Evolutionary conservation across 352 stramenopile species (phyloP).

Genomic region (Vaucheria bursata): DNA sequence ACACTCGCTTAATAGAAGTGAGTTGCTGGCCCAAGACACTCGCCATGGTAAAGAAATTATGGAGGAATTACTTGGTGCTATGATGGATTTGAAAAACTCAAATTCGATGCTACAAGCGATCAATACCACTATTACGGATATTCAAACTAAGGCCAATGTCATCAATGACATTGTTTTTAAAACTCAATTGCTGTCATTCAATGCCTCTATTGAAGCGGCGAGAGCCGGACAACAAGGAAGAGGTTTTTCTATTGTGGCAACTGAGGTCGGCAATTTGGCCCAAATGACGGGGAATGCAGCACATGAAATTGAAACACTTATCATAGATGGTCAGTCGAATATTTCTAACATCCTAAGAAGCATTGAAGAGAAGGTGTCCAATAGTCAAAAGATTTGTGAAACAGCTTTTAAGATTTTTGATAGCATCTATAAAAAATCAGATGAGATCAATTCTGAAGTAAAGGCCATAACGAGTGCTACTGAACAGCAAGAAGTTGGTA

Average conservation of each 20-base stretch:
- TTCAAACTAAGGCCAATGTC: background rate
- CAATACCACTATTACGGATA: background rate
- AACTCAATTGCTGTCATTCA: conserved; percentile 5
- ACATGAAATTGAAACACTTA: background rate
- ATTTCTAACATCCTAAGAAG: background rate
- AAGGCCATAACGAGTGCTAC: background rate
- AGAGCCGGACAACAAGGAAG: background rate
- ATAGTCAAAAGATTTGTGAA: background rate
- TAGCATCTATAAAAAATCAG: background rate
- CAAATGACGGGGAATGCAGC: background rate
- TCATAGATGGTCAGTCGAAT: background rate
- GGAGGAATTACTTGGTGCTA: background rate
- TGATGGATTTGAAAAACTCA: background rate
- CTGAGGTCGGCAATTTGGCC: background rate
- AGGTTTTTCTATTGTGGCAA: conserved; percentile 10
- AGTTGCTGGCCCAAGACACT: background rate
- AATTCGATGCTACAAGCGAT: background rate
- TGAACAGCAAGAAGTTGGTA: background rate
- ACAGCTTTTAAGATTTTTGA: background rate
- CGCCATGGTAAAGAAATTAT: background rate
- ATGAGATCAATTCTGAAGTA: background rate
- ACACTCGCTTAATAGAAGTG: background rate
- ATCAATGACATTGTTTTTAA: conserved; percentile 11
- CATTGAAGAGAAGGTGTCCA: background rate
- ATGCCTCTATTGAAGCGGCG: conserved; percentile 7